Evolutionary conservation across 2,329 filamentous ascomycete genomes (phyloP), one percentile per base, ranked within the genome.

Genomic region (Macroventuria anomochaeta): DNA sequence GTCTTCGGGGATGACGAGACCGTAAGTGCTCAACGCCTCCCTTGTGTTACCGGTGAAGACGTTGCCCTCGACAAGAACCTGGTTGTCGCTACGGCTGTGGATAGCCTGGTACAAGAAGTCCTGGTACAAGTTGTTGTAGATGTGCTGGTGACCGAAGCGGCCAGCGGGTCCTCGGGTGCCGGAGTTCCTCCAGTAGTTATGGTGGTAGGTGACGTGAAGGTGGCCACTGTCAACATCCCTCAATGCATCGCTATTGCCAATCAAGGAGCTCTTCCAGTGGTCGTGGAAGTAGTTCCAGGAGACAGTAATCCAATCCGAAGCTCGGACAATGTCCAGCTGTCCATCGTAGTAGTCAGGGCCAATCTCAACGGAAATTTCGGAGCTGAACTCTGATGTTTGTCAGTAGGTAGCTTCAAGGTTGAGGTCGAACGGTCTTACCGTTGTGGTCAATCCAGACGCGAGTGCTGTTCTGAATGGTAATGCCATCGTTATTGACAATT

Each of bases 331-430:
- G 63, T 89, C 87, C 37, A 85, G 74, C 10, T 89, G 81, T 20
- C 87, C 87, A 53, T 89, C 87, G 62, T 86, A 88, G 73, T 82
- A 56, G 41, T 73, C 87, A 72, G 89, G 85, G 73, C 89, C 89
- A 11, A 65, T 85, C 74, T 80, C 83, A 21, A 61, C 57, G 32
- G 64, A 67, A 61, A 83, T 77, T 69, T 87, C 81, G 25, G 83
- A 85, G 3, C 81, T 84, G 25, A 89, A 80, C 57, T 89, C 51
- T 54, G n/a, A 1, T n/a, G 5, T 7, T 46, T 17, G 21, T 54
- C 1, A 49, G 40, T 2, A 20, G 7, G 5, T 10, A 5, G 3
- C 6, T 3, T 15, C 1, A 10, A 3, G 3, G 2, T 5, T 8
- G 5, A n/a, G 11, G 2, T 5, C 6, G n/a, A 6, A 0, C 13